Conservation (phyloP, 2,329 filamentous ascomycete genomes). For the Fusarium agapanthi region DNA sequence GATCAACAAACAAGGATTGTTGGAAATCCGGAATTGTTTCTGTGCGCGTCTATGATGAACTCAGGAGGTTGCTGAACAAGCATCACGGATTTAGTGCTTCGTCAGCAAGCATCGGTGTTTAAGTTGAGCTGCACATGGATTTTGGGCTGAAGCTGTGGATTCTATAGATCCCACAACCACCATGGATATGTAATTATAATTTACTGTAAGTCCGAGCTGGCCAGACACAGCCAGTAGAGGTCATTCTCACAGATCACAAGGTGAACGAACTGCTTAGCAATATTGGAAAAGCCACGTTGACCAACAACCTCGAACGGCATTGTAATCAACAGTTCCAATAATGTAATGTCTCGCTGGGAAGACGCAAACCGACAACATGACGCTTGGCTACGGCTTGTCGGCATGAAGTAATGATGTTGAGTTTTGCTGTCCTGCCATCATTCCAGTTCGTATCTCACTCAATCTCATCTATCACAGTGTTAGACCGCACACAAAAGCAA, state of each 20-base stretch:
- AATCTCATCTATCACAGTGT: background rate
- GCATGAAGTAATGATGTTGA: background rate
- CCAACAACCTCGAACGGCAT: background rate
- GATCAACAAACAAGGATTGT: background rate
- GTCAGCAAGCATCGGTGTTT: slow-evolving; percentile 11
- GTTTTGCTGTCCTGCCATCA: background rate
- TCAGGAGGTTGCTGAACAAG: slow-evolving; percentile 1
- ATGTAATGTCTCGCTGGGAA: background rate
- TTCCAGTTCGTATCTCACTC: background rate
- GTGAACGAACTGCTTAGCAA: background rate
- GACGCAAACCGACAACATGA: background rate
- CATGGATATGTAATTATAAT: background rate
- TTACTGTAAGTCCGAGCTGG: background rate
- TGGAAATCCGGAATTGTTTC: background rate
- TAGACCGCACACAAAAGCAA: background rate
- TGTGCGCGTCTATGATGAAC: background rate
- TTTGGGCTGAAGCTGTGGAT: background rate
- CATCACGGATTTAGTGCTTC: slow-evolving; percentile 10
- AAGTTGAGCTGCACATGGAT: background rate
- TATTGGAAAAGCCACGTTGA: background rate
- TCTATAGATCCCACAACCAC: background rate
- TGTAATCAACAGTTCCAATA: background rate
- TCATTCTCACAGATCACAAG: background rate
- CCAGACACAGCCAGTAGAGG: background rate
- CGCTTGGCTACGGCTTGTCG: background rate